Evolutionary conservation across 1,284 basidiomycete genomes (phyloP), one percentile per base, ranked within the genome.

Genomic region (Psilocybe mexicana): DNA sequence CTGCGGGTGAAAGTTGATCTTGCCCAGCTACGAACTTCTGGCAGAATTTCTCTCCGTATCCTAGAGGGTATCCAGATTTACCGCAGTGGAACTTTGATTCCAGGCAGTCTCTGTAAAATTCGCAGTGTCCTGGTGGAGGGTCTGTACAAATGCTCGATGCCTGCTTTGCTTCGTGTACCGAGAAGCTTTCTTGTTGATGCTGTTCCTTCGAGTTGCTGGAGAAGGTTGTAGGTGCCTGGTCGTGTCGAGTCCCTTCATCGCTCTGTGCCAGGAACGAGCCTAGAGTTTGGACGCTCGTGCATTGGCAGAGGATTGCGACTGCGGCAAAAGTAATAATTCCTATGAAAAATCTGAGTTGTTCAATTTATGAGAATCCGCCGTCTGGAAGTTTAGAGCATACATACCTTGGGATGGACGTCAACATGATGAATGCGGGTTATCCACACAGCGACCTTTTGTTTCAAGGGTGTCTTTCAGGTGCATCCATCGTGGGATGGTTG

Each of bases 51-150:
- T 72, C 62, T 24, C 79, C 78, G 43, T 76, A 76, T 8, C 70
- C 72, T 23, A 80, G 58, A 0, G 79, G 77, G 57, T 80, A 80
- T 0, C 77, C 79, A 0, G 58, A 23, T 0, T 72, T 65, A 3
- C 79, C 77, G 54, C 79, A 81, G 18, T 77, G 67, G 58, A 77
- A 80, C 36, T 71, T 69, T 2, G 74, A 54, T 58, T 80, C 78
- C 53, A 80, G 72, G 55, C 79, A 81, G 60, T 73, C 63, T 36
- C 69, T 61, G 62, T 80, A 81, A 67, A 80, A 81, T 2, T 68
- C 40, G 63, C 79, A 80, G n/a, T 69, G 72, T 48, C 73, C 72
- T 44, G 61, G 65, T 1, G 71, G 71, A 4, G 79, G 78, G 52
- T 71, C 62, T 46, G 67, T 47, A 59, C 79, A 80, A 38, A 54